Conservation (phyloP, 192 early-diverging fungal genomes). For the Backusella macrospora region DNA sequence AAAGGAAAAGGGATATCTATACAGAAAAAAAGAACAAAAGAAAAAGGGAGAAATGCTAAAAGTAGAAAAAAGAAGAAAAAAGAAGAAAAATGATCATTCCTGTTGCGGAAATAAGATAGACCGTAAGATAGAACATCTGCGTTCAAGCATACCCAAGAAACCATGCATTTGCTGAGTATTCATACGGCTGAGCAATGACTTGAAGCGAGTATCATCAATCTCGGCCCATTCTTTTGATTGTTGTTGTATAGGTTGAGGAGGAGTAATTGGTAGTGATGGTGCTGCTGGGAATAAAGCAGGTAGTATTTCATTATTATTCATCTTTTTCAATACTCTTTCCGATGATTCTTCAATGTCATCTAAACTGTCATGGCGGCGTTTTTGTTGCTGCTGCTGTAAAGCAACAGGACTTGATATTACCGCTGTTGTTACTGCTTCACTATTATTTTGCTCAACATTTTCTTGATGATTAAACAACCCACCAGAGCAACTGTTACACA, state of each 20-base stretch:
- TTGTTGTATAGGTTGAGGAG: background rate
- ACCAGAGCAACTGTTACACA: conserved; percentile 71
- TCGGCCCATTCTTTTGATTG: conserved; percentile 36
- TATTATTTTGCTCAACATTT: background rate
- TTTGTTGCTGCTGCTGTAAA: conserved; percentile 46
- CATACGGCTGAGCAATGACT: conserved; percentile 41
- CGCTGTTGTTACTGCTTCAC: background rate
- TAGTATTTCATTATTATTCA: background rate
- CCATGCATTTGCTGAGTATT: conserved; percentile 56
- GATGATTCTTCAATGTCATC: background rate
- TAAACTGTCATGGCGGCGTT: conserved; percentile 37
- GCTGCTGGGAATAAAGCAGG: conserved; percentile 18
- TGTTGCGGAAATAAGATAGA: conserved; percentile 24
- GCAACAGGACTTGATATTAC: background rate
- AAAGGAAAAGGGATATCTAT: conserved; percentile 1
- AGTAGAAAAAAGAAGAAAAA: conserved; percentile 14
- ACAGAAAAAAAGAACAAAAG: conserved; percentile 20
- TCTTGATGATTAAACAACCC: conserved; percentile 54
- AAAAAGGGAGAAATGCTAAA: background rate
- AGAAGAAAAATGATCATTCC: conserved; percentile 1
- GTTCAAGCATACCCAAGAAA: conserved; percentile 57
- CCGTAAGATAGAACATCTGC: conserved; percentile 52
- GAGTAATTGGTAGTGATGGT: background rate
- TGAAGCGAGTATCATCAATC: conserved; percentile 40
- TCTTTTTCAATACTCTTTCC: background rate